These are phyloP conservation scores for Candida multigemmis DNA, from an alignment of 805 yeast species.

Conservation along the genomic window DNA sequence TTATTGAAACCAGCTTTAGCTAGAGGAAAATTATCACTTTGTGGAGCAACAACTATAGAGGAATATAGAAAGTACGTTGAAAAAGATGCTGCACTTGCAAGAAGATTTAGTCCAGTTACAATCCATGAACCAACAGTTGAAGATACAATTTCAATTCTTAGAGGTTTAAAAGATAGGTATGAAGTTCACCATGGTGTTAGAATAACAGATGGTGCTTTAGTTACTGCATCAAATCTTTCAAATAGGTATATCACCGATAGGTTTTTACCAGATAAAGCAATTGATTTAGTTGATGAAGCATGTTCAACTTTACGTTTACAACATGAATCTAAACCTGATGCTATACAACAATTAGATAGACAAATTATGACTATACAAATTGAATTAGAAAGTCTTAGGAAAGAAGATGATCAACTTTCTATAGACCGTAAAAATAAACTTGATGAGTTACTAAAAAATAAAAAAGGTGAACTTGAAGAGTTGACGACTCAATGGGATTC, in stretches of 20 bases:
- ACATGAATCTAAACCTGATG: slow-evolving; percentile 96
- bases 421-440: slow-evolving; percentile 68
- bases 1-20: slow-evolving; percentile 89
- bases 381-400: slow-evolving; percentile 86
- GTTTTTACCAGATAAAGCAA: slow-evolving; percentile 91
- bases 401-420: slow-evolving; percentile 84
- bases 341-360: slow-evolving; percentile 81
- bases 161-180: slow-evolving; percentile 90
- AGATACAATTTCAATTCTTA: slow-evolving; percentile 82
- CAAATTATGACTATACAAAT: slow-evolving; percentile 89
- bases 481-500: slow-evolving; percentile 81
- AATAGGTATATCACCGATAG: slow-evolving; percentile 89
- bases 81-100: slow-evolving; percentile 90
- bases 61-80: slow-evolving; percentile 90
- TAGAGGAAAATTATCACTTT: slow-evolving; percentile 83
- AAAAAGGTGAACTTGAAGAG: slow-evolving; percentile 57
- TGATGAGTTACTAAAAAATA: slow-evolving; percentile 54
- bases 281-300: slow-evolving; percentile 94
- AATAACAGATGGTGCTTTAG: slow-evolving; percentile 85
- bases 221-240: slow-evolving; percentile 85
- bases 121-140: slow-evolving; percentile 85
- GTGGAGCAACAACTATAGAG: slow-evolving; percentile 94
- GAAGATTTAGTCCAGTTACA: slow-evolving; percentile 85
- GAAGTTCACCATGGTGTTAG: slow-evolving; percentile 98
- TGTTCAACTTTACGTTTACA: slow-evolving; percentile 91